Conservation (phyloP, 2,329 filamentous ascomycete species). For the Trichoderma koningiopsis region DNA sequence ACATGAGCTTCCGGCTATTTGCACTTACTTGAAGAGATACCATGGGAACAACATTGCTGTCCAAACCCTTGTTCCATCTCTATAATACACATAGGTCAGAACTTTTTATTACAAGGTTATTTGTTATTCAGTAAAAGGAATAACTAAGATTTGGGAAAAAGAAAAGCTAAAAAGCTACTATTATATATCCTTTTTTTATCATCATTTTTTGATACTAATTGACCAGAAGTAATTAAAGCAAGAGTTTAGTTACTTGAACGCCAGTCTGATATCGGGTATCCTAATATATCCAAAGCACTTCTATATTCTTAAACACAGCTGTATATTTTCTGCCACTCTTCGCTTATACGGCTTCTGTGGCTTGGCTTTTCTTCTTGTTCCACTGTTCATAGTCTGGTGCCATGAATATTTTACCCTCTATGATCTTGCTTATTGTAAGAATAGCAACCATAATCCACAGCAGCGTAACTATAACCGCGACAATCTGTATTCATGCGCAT, state of each 20-base stretch:
- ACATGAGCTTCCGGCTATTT: not conserved
- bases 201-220: no score
- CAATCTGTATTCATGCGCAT: not conserved
- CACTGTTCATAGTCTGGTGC: constrained; percentile 16
- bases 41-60: not conserved
- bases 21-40: not conserved
- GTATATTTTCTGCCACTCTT: not conserved
- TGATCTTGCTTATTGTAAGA: not conserved
- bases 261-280: no score
- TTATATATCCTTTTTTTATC: no score
- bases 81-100: not conserved
- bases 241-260: no score
- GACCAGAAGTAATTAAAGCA: no score
- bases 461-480: not conserved
- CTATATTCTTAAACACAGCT: no score
- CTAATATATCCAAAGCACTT: no score
- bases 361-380: not conserved
- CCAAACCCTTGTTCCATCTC: not conserved
- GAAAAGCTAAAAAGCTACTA: no score
- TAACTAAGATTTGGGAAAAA: no score
- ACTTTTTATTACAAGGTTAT: no score
- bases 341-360: not conserved
- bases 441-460: constrained; percentile 5
- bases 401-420: constrained; percentile 4
- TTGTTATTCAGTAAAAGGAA: no score